A percentile compares a stretch with the other conserved stretches of the same genome.
These are phyloP conservation scores for Coprinellus micaceus DNA, from an alignment of 768 basidiomycete genomes.

Conservation along the genomic window DNA sequence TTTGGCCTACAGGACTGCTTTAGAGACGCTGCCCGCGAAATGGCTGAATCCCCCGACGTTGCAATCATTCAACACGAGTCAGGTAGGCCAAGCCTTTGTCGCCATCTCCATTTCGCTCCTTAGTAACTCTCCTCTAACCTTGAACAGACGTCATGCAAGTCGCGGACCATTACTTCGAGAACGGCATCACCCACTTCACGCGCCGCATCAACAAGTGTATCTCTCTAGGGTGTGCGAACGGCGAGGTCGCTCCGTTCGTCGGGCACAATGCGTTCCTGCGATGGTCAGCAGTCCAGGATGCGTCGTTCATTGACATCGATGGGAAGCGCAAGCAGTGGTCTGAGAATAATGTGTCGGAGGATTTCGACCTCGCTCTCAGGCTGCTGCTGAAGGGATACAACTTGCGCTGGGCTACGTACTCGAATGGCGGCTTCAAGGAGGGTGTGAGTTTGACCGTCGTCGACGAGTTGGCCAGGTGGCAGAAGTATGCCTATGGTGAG, in stretches of 20 bases:
- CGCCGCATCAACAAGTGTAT: slow-evolving; percentile 83
- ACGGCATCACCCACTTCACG: slow-evolving; percentile 87
- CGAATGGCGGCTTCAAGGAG: slow-evolving; percentile 82
- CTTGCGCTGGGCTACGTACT: slow-evolving; percentile 82
- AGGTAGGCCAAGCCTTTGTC: slow-evolving; percentile 30
- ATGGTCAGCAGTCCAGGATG: slow-evolving; percentile 86
- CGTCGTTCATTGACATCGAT: slow-evolving; percentile 67
- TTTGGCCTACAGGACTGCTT: slow-evolving; percentile 62
- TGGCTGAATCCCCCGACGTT: slow-evolving; percentile 71
- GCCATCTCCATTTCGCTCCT: slow-evolving; percentile 4
- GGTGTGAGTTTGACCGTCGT: slow-evolving; percentile 84
- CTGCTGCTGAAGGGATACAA: slow-evolving; percentile 68
- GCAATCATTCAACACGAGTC: slow-evolving; percentile 90
- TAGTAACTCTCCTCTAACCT: too few species aligned
- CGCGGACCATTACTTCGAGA: slow-evolving; percentile 85
- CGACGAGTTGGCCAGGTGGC: slow-evolving; percentile 89
- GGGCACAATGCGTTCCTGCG: slow-evolving; percentile 86
- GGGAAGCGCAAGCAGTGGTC: slow-evolving; percentile 67
- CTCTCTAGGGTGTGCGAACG: slow-evolving; percentile 73
- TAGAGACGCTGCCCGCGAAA: slow-evolving; percentile 83
- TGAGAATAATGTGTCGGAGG: slow-evolving; percentile 77
- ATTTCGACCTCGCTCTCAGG: slow-evolving; percentile 74
- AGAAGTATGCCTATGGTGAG: slow-evolving; percentile 62
- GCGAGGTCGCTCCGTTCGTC: slow-evolving; percentile 80
- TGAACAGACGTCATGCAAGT: slow-evolving; percentile 88